Evolutionary conservation across 2,329 filamentous ascomycete species (phyloP), one percentile per base, ranked within the genome.

Genomic region (Pochonia chlamydosporia): DNA sequence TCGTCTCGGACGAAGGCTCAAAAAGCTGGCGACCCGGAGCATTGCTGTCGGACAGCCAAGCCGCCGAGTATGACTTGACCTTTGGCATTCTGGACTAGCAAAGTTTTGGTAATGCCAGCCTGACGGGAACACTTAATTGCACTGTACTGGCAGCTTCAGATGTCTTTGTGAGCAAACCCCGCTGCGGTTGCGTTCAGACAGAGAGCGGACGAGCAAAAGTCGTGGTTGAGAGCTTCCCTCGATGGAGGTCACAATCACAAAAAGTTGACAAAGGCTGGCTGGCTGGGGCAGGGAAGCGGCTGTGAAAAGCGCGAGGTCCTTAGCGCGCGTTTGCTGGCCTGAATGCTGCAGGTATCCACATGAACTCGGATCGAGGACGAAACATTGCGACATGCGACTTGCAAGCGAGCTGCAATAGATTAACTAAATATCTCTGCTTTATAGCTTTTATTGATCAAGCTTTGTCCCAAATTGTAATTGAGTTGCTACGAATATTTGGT

Each of bases 21-120:
- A 97, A 96, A 59, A 97, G 76, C 49, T 83, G 77, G 64, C 87
- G 84, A 52, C 89, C 92, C 18, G 87, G 82, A 46, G 83, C 83
- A 14, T 46, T 40, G 43, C 86, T 85, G 59, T 84, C 80, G 52
- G 84, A 83, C 48, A 99, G 84, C 89, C 91, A 99, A 56, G 83
- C 74, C 47, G 92, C 90, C 60, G 89, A 91, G 68, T 90, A 92
- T 65, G 82, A 83, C 63, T 87, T 84, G 61, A 96, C 82, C 67
- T 86, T 90, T 31, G 89, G 88, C 92, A 96, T 96, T 49, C 62
- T 68, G 56, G 14, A 20, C 14, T 18, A 20, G 8, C 9, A 21
- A 24, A 13, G 35, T 16, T 23, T 14, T 9, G 21, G 31, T 10
- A 18, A 16, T 13, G 14, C 35, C 21, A n/a, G n/a, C 20, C 3